Base-by-base conservation (phyloP, 352 stramenopile species). In the Phytophthora foliorum region DNA sequence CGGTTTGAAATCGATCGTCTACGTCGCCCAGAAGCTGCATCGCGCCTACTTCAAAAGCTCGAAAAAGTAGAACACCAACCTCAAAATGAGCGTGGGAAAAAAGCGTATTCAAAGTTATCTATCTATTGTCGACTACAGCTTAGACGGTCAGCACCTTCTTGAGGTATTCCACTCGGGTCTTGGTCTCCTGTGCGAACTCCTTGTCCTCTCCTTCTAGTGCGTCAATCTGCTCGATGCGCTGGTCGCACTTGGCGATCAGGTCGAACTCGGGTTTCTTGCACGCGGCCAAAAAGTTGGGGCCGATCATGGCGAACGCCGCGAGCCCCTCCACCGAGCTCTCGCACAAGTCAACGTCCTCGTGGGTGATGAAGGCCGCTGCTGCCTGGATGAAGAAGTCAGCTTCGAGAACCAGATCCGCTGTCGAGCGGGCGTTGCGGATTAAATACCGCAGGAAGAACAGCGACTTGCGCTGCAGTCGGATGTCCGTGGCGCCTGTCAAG, bases 361-460 rank as follows among this genome's bases (percentile, higher is more conserved):
- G 69, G 6, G 56, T 69, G n/a, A 95, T 82, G 53, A 91, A 86
- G 17, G 64, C 38, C 0, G 72, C 73, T 19, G 75, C 76, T 14
- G 81, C 67, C 3, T 75, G 71, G 8, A 96, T 56, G 55, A 81
- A 93, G 25, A 84, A 79, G 19, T 77, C 50, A 29, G 62, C 66
- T 6, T 89, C 58, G 32, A 76, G 51, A 25, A 95, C 64, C 13
- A 76, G 29, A 49, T 87, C 72, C 0, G 84, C 84, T 17, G 84
- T 93, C 19, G 70, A 67, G 3, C 75, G 74, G 7, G 78, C 84
- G 45, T 77, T 91, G 62, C 84, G 79, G 48, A 92, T 86, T 10
- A 96, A 63, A 70, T 94, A 95, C 16, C 87, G 86, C 60, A 93
- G 63, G 51, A 96, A 89, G 65, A 96, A 96, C 11, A 96, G 73